Evolutionary conservation across 225 moss, liverwort and hornwort species (phyloP), one percentile per base, ranked within the genome.

Genomic region (Ulota crispa): DNA sequence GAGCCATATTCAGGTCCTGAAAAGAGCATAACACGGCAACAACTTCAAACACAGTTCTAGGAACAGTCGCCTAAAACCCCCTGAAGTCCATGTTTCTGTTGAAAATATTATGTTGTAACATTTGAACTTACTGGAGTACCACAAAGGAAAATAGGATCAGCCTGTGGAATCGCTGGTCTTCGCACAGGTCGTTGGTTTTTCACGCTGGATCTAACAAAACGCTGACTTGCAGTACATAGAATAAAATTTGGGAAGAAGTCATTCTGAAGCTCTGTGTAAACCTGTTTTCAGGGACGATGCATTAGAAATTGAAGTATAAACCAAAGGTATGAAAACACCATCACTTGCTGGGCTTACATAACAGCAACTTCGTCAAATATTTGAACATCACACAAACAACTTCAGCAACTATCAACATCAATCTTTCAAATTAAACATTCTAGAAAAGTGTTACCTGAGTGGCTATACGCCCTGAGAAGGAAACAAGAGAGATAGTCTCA

Each of bases 201-300:
- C 65, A 65, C 82, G 34, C 72, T 72, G 4, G 96, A 93, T 84
- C 99, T 91, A 64, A 99, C 93, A 86, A 95, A 95, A 72, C 99
- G 84, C 86, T 94, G 96, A 55, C 94, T 93, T 55, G 99, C 93
- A 23, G 96, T 99, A 82, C 99, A 99, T 52, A 99, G 87, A 71
- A 93, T 89, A 78, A 95, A 96, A 69, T 99, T 99, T 76, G 99
- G 92, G 71, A 99, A 88, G 70, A 99, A 93, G 83, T 99, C 99
- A 67, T 93, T 94, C 81, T 99, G 94, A 52, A 96, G 88, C 92
- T 99, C 99, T 50, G 89, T 91, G 81, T 89, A 93, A 36, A 99
- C 89, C 99, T 99, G 89, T 75, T 78, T 73, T 54, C 75, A 75
- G 18, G 75, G 64, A 50, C 26, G 63, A 60, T 27, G 18, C 50